Base-by-base conservation (phyloP, 2,329 filamentous ascomycete genomes). In the Colletotrichum salicis region DNA sequence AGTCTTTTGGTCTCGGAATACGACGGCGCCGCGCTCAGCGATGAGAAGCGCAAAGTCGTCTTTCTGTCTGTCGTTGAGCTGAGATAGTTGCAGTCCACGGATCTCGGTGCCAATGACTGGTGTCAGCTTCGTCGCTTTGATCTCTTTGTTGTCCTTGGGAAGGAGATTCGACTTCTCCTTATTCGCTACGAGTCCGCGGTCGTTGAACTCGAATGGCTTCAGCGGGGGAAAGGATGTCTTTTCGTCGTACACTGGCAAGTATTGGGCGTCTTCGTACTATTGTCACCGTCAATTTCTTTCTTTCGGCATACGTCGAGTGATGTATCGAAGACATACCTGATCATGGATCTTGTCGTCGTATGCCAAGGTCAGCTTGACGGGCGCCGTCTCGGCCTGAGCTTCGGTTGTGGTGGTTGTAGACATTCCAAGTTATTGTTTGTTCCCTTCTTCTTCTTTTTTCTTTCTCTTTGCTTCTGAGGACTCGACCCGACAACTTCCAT, bases 351-450 rank as follows among this genome's bases (percentile, higher is more conserved):
- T 51, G 2, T 67, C 63, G 6, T 71, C 63, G 55, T 67, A 73
- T 1, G 71, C 71, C 27, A 67, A 33, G 3, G 57, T 64, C 4
- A 74, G 64, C 13, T 65, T 41, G 48, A 63, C 19, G 11, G 70
- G 51, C 4, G 41, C 54, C 31, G 35, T 33, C 1, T 67, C 10
- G 11, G 52, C 45, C 15, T 70, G 67, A 33, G 11, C 33, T 92
- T 35, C 96, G 87, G 77, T 91, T 93, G 80, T 97, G 92, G 3
- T 94, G 94, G 78, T 96, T 97, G 86, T 96, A 97, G 72, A 98
- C 86, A 81, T 91, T 97, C 3, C 22, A 7, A 19, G 72, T 94
- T 92, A 13, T 29, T 24, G 29, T 10, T n/a, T n/a, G n/a, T n/a
- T n/a, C n/a, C n/a, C n/a, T n/a, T n/a, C n/a, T n/a, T n/a, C n/a